Percentiles rank a stretch among this genome's conserved stretches.
phyloP scores from a whole-genome alignment of 192 early-diverging fungal genomes.

The Umbelopsis vinacea region DNA sequence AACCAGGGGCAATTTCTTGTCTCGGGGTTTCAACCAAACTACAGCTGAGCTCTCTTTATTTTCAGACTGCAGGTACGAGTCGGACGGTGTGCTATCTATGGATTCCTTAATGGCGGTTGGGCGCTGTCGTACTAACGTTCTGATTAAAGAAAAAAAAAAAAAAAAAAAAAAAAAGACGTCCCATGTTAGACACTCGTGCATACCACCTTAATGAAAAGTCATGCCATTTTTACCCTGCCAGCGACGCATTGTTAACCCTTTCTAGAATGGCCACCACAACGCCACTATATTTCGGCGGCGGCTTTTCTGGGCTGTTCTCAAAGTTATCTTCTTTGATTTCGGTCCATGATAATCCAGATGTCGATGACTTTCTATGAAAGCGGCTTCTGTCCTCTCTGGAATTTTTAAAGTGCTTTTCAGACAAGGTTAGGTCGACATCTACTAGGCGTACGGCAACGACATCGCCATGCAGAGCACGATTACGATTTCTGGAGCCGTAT shows the following conservation, averaged over 20 bases:
- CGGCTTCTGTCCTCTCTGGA: slow-evolving; percentile 50
- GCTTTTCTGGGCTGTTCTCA: slow-evolving; percentile 44
- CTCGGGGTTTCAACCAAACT: slow-evolving; percentile 82
- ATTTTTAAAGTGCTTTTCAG: slow-evolving; percentile 43
- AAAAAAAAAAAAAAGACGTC: not conserved
- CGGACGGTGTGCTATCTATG: slow-evolving; percentile 19
- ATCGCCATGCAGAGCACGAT: slow-evolving; percentile 82
- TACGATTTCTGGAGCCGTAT: slow-evolving; percentile 67
- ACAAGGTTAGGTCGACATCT: slow-evolving; percentile 61
- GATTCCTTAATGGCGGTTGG: slow-evolving; percentile 27
- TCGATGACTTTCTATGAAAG: slow-evolving; percentile 41
- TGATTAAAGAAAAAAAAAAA: not conserved
- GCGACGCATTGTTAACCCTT: slow-evolving; percentile 44
- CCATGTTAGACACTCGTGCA: not conserved
- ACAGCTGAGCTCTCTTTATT: slow-evolving; percentile 48
- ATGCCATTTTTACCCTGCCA: slow-evolving; percentile 45
- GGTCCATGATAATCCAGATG: slow-evolving; percentile 28
- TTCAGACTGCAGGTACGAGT: slow-evolving; percentile 22
- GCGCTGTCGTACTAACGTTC: slow-evolving; percentile 25
- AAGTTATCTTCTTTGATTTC: slow-evolving; percentile 51
- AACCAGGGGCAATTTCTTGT: slow-evolving; percentile 73
- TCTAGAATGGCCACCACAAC: slow-evolving; percentile 56
- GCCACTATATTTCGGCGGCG: slow-evolving; percentile 54
- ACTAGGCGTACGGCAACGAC: slow-evolving; percentile 72
- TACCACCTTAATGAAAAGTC: too few relatives aligned